phyloP scores from a whole-genome alignment of 2,329 filamentous ascomycete genomes.

The Pezicula rhizophila region DNA sequence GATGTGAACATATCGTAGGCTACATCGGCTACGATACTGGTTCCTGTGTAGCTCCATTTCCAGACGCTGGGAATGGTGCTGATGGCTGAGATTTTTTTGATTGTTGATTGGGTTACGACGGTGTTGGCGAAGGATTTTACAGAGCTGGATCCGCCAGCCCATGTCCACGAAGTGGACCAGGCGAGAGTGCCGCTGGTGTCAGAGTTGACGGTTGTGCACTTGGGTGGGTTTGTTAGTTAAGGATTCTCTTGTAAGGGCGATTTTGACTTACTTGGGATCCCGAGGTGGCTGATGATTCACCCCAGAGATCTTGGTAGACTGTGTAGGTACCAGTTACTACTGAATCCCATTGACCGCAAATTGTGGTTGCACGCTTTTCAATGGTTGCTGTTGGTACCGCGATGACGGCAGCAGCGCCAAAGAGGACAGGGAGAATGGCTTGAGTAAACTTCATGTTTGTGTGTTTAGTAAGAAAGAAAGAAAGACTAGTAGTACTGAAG shows the following conservation, averaged over 20 bases:
- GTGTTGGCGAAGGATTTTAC: slow-evolving; percentile 39
- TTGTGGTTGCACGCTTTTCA: slow-evolving; percentile 28
- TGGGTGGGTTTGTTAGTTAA: no score
- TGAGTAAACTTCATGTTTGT: slow-evolving; percentile 12
- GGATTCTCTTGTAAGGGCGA: no score
- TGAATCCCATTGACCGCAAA: slow-evolving; percentile 20
- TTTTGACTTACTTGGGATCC: slow-evolving; percentile 23
- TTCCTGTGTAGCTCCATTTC: slow-evolving; percentile 41
- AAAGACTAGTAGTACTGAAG: slow-evolving; percentile 1
- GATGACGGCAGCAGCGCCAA: slow-evolving; percentile 2
- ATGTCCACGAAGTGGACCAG: slow-evolving; percentile 35
- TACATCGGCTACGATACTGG: slow-evolving; percentile 48
- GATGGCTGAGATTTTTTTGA: slow-evolving; percentile 30
- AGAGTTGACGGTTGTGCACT: slow-evolving; percentile 32
- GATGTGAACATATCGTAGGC: slow-evolving; percentile 57
- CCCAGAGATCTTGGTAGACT: slow-evolving; percentile 31
- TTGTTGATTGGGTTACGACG: slow-evolving; percentile 29
- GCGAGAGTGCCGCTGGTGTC: slow-evolving; percentile 26
- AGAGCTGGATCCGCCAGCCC: slow-evolving; percentile 28
- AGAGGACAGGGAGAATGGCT: slow-evolving; percentile 1
- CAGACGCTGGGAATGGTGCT: slow-evolving; percentile 31
- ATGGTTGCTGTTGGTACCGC: slow-evolving; percentile 18
- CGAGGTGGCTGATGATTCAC: slow-evolving; percentile 25
- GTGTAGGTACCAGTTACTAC: slow-evolving; percentile 27
- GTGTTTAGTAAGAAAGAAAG: background rate